Base-by-base conservation (phyloP, 1,139 yeast species). In the Lodderomyces theae region DNA sequence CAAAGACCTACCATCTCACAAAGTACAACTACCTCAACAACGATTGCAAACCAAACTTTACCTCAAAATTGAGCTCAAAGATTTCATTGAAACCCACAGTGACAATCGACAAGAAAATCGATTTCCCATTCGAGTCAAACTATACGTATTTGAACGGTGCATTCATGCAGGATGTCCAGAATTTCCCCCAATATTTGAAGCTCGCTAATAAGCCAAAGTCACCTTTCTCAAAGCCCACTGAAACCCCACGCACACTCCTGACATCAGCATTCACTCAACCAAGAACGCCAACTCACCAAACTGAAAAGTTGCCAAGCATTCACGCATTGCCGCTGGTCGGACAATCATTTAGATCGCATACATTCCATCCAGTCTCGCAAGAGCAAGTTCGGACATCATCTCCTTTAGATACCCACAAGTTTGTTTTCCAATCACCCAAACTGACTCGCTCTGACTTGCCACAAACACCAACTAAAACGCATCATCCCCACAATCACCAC, bases 111-210 rank as follows among this genome's bases (percentile, higher is more conserved):
- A 58, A 69, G 39, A 69, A 69, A 48, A 69, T 74, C 37, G 72
- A 75, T 52, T 77, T 74, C 51, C 82, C 82, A 6, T 77, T 71
- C 53, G 79, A 76, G 51, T 72, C 77, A 18, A 75, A 77, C 50
- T 77, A 77, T 52, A 72, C 79, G 13, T 77, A 77, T 51, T 58
- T 70, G 51, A 69, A 70, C 52, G 61, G 66, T 46, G 69, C 76
- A 6, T 72, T 72, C 47, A 56, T 72, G 52, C 66, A 59, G 31
- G 77, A 72, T 50, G 74, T 72, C 34, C 70, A 66, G 44, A 62
- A 54, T 47, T 72, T 66, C 52, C 77, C 77, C n/a, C 76, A 71
- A 52, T 72, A 72, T 49, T 60, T 72, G 53, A 76, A 72, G 49
- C 58, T 71, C 42, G 77, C 77, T 1, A 72, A 28, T 9, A 8